Evolutionary conservation across 2,329 filamentous ascomycete species (phyloP).

Genomic region (Zymoseptoria pseudotritici): DNA sequence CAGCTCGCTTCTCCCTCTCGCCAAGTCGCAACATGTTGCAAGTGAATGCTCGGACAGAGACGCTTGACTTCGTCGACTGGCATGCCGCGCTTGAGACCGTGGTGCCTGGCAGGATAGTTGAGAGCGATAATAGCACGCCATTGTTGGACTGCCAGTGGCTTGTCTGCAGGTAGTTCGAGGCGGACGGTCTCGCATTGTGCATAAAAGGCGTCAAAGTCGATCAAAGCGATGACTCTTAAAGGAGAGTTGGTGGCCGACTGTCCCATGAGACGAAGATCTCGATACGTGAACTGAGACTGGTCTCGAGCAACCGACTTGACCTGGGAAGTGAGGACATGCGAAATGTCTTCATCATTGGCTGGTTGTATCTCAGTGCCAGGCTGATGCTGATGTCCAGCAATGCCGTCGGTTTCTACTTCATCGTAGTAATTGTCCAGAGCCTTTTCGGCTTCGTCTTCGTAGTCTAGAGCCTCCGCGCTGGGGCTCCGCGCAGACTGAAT

Average conservation of each 20-base stretch:
- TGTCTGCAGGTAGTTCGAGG: constrained; percentile 62
- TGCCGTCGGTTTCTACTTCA: neutral
- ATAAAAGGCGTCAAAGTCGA: constrained; percentile 97
- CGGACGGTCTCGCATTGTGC: constrained; percentile 88
- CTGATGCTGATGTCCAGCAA: neutral
- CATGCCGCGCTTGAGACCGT: constrained; percentile 72
- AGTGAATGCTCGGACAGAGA: constrained; percentile 71
- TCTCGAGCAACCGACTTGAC: neutral
- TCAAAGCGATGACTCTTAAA: constrained; percentile 78
- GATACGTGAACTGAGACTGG: constrained; percentile 60
- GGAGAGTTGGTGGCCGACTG: constrained; percentile 65
- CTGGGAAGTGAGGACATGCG: neutral
- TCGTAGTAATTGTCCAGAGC: neutral
- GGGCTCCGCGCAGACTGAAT: neutral
- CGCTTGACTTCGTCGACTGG: constrained; percentile 75
- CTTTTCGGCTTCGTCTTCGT: neutral
- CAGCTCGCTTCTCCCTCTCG: constrained; percentile 84
- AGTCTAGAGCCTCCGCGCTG: neutral
- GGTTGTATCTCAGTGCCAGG: neutral
- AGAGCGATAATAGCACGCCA: constrained; percentile 93
- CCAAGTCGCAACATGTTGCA: constrained; percentile 93
- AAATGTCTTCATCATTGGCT: neutral
- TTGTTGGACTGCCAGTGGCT: constrained; percentile 87
- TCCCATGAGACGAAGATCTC: constrained; percentile 69
- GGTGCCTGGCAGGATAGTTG: constrained; percentile 83